These are phyloP conservation scores for Fusarium xyrophilum DNA, from an alignment of 2,329 filamentous ascomycete genomes.

Conservation along the genomic window DNA sequence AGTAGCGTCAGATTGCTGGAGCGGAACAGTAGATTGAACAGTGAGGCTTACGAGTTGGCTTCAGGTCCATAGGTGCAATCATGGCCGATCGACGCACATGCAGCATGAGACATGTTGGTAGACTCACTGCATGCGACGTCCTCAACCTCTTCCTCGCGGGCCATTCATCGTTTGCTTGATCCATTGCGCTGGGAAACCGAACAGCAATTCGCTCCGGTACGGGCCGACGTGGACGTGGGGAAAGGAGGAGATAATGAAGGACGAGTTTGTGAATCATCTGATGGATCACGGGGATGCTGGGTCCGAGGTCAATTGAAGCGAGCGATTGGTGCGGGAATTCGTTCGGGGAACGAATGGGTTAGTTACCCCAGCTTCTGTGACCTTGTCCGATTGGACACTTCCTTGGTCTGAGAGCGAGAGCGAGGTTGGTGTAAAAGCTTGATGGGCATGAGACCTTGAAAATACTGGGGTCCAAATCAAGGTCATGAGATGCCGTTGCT, in stretches of 20 bases:
- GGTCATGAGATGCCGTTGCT: background rate
- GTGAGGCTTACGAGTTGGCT: conserved; percentile 50
- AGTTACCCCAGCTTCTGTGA: conserved; percentile 13
- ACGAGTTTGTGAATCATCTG: conserved; percentile 12
- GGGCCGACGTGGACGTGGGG: conserved; percentile 43
- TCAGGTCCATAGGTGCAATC: conserved; percentile 53
- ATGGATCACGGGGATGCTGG: conserved; percentile 18
- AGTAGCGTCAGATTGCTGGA: conserved; percentile 1
- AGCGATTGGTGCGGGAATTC: conserved; percentile 29
- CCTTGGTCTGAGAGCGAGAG: background rate
- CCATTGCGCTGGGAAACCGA: conserved; percentile 31
- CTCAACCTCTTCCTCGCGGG: conserved; percentile 50
- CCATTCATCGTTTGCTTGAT: conserved; percentile 42
- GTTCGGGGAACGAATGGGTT: background rate
- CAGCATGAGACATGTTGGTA: background rate
- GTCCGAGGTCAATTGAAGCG: conserved; percentile 11
- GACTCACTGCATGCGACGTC: conserved; percentile 52
- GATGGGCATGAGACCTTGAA: conserved; percentile 20
- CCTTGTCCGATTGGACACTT: conserved; percentile 8
- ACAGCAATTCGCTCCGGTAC: conserved; percentile 42
- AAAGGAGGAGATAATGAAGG: conserved; percentile 24
- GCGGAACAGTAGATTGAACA: background rate
- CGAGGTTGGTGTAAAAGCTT: conserved; percentile 21
- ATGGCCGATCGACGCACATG: conserved; percentile 44
- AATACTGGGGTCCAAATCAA: background rate